Percentiles rank a stretch among this genome's conserved stretches.
phyloP scores from a whole-genome alignment of 176 grass and related monocot genomes.

The Saccharum spontaneum region DNA sequence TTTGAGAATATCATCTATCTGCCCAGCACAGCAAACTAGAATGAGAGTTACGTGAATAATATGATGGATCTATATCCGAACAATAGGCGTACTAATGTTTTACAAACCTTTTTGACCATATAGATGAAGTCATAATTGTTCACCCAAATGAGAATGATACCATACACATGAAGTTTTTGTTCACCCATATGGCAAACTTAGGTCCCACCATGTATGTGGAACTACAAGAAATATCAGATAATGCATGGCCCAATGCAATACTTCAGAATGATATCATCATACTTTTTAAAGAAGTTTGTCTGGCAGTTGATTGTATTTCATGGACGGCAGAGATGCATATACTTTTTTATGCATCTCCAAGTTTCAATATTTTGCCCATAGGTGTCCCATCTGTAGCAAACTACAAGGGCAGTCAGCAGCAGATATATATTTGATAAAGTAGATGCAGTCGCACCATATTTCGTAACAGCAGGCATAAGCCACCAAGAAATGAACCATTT shows the following conservation, averaged over 20 bases:
- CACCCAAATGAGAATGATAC: neutral
- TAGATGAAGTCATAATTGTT: neutral
- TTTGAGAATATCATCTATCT: neutral
- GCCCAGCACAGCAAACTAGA: neutral
- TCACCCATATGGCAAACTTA: neutral
- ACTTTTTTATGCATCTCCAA: neutral
- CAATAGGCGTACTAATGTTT: neutral
- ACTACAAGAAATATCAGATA: neutral
- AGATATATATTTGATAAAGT: neutral
- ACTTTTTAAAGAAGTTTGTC: neutral
- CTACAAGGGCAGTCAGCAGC: neutral
- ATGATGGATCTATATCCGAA: neutral
- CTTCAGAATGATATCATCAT: neutral
- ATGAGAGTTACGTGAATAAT: neutral
- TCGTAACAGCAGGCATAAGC: neutral
- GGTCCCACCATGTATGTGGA: neutral
- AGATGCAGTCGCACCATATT: neutral
- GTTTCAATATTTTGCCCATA: neutral
- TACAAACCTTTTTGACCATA: neutral
- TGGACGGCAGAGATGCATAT: neutral
- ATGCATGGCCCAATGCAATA: neutral
- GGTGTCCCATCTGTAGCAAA: constrained; percentile 20
- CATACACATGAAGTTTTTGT: neutral
- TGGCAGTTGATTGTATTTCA: neutral
- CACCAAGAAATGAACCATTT: neutral